Evolutionary conservation across 257 asterid genomes (phyloP), one percentile per base, ranked within the genome.

Genomic region (Solanum etuberosum): DNA sequence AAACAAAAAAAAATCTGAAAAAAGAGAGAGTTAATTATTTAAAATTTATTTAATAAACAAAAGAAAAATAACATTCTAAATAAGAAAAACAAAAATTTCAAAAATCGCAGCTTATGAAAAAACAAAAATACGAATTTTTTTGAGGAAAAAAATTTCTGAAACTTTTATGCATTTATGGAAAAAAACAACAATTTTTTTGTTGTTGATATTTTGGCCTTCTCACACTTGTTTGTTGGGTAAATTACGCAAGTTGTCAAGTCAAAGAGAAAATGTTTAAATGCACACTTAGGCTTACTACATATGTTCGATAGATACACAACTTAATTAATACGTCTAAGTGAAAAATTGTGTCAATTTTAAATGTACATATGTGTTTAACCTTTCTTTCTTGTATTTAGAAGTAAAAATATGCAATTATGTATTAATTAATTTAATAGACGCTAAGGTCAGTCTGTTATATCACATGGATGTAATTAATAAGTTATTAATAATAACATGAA

Each of bases 331-430:
- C 2, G 15, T 61, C 7, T 61, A 61, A n/a, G 6, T 61, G 8
- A 61, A n/a, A 61, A 61, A 0, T 61, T 2, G 29, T 61, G 4
- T 61, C 70, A 61, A 61, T 5, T 61, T 61, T 4, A 61, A 0
- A n/a, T 61, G 1, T 2, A 1, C 0, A 0, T 61, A 23, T 61
- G 15, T 0, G 3, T n/a, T 61, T 25, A n/a, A 1, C 3, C 15
- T 8, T 32, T 25, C 5, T 65, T 27, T 65, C 9, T 12, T 65
- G 5, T 65, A 67, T 27, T 27, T 67, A 6, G 35, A 67, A 27
- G 4, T 29, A 71, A 71, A 71, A 5, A 18, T 71, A 71, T 18
- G 0, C 8, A 27, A 77, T 42, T 25, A 77, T 42, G 31, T 27
- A 42, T 42, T 27, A n/a, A 77, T 42, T n/a, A 14, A 25, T 42